Evolutionary conservation across 441 rosid species (phyloP), one percentile per base, ranked within the genome.

Genomic region (Eutrema salsugineum): DNA sequence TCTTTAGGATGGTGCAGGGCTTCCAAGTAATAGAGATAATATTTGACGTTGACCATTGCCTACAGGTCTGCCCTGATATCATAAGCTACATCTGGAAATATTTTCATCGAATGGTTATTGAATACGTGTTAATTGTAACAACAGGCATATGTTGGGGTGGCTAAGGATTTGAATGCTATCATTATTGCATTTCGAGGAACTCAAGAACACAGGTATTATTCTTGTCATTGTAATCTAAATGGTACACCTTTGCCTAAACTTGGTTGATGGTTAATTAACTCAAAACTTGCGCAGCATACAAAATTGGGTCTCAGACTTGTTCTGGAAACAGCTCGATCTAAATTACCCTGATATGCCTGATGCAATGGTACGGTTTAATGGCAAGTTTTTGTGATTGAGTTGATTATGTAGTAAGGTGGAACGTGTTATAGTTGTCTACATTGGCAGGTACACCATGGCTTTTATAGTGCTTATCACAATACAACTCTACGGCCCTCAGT

Each of bases 171-270:
- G 53, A 86, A 92, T 83, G 88, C 98, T 24, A 54, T 90, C 43
- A 83, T 92, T 56, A 92, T 92, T 82, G 98, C 99, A 35, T 94
- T 94, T 67, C 83, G 98, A 77, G 99, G 99, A 73, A 94, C 99
- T 61, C 98, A 94, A 64, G 98, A 88, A 66, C 83, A 81, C 75
- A 94, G 99, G 99, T 88, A 15, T 16, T 15, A 1, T 47, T 22
- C 17, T 72, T 0, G 4, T 47, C 66, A 17, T 5, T 47, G 36
- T 77, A 50, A 59, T 42, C 19, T 28, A 5, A 40, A 58, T 33
- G 10, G 28, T 56, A 57, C 16, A 3, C 67, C 11, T 58, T 62
- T 53, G 10, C 36, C 30, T 77, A 11, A 72, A 60, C 20, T 20
- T 53, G 35, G 1, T 55, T 61, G 74, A 61, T 66, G 60, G 63